Evolutionary conservation across 208 protist species (phyloP).

Genomic region (Trichomonas tenax): DNA sequence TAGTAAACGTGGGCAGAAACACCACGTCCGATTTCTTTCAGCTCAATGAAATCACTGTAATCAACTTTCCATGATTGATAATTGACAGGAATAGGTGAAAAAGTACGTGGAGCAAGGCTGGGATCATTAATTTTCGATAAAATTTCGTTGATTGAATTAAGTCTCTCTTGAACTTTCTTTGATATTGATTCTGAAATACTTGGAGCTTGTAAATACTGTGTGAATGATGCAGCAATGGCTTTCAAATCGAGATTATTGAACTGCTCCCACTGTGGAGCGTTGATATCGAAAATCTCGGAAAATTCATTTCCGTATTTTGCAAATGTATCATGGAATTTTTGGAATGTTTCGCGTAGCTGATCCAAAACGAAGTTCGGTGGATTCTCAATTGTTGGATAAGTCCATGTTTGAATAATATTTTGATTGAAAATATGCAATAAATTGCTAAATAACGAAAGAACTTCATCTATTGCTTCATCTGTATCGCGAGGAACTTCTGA

Average conservation of each 20-base stretch:
- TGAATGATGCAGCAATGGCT: not conserved
- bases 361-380: not conserved
- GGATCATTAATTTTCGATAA: not conserved
- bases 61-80: conserved; percentile 12
- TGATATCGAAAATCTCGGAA: not conserved
- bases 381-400: not conserved
- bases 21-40: not conserved
- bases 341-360: not conserved
- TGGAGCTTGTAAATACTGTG: not conserved
- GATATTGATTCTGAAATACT: not conserved
- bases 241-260: not conserved
- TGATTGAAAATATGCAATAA: not conserved
- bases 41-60: not conserved
- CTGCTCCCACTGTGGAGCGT: not conserved
- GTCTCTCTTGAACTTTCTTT: not conserved
- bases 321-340: not conserved
- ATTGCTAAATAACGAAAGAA: not conserved
- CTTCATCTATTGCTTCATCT: not conserved
- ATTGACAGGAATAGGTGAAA: conserved; percentile 7
- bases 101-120: not conserved
- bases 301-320: not conserved
- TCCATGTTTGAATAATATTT: not conserved
- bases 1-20: not conserved
- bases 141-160: not conserved
- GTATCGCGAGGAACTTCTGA: not conserved